These are phyloP conservation scores for Arbutus unedo DNA, from an alignment of 148 eudicot genomes.

Conservation along the genomic window DNA sequence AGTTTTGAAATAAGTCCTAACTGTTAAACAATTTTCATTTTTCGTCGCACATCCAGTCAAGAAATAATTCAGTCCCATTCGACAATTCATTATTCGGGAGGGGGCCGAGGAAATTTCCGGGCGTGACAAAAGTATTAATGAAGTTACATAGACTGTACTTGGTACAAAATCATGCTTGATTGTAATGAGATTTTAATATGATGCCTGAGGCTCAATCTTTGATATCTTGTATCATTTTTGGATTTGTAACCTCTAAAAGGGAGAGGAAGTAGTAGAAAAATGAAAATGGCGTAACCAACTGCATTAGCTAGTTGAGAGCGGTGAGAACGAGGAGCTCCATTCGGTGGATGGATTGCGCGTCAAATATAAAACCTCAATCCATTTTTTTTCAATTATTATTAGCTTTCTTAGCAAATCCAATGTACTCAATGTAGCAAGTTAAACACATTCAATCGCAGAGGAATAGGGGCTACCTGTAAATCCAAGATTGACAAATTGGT, in stretches of 20 bases:
- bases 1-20: too few species aligned
- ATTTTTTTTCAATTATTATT: background rate
- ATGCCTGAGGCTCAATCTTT: slow-evolving; percentile 27
- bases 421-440: too few species aligned
- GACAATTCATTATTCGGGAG: too few species aligned
- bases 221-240: slow-evolving; percentile 9
- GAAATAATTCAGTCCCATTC: too few species aligned
- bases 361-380: slow-evolving; percentile 22
- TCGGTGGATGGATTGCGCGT: slow-evolving; percentile 19
- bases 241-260: slow-evolving; percentile 19
- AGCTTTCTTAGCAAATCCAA: too few species aligned
- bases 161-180: too few species aligned
- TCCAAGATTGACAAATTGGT: slow-evolving; percentile 8
- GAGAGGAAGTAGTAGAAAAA: slow-evolving; percentile 29
- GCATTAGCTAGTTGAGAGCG: slow-evolving; percentile 36
- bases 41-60: too few species aligned
- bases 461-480: slow-evolving; percentile 22
- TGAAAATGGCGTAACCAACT: slow-evolving; percentile 35
- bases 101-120: too few species aligned
- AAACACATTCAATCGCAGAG: too few species aligned
- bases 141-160: too few species aligned
- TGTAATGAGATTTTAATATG: slow-evolving; percentile 29
- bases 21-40: too few species aligned
- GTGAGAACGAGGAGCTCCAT: slow-evolving; percentile 35
- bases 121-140: too few species aligned